These are phyloP conservation scores for Prunus salicina DNA, from an alignment of 306 rosid species.

Conservation along the genomic window DNA sequence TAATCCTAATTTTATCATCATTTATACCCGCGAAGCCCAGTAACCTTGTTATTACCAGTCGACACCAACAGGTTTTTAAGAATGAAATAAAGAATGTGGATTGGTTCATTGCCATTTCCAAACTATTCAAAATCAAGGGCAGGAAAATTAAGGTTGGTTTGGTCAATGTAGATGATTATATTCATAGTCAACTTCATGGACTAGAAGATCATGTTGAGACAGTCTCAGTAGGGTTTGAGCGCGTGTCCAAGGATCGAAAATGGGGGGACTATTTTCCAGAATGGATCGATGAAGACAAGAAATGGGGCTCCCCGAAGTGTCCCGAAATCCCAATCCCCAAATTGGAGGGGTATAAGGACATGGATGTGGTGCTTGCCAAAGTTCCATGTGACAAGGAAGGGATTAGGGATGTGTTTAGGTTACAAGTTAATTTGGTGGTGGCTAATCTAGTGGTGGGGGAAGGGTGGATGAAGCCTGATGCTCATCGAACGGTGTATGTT, in stretches of 20 bases:
- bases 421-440: conserved; percentile 79
- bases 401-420: conserved; percentile 52
- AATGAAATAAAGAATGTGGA: not conserved
- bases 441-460: conserved; percentile 60
- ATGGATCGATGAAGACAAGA: conserved; percentile 62
- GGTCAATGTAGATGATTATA: conserved; percentile 35
- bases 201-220: conserved; percentile 11
- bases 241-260: conserved; percentile 15
- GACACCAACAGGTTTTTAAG: not conserved
- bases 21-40: not conserved
- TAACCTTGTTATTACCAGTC: not conserved
- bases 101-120: conserved; percentile 40
- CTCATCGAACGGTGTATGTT: conserved; percentile 45
- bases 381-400: conserved; percentile 51
- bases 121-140: not conserved
- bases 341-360: conserved; percentile 26
- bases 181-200: conserved; percentile 10
- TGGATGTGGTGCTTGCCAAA: conserved; percentile 55
- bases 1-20: conserved; percentile 7
- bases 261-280: conserved; percentile 63
- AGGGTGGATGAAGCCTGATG: conserved; percentile 39
- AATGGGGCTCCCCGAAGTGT: conserved; percentile 42
- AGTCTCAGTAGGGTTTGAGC: conserved; percentile 33
- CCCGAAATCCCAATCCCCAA: conserved; percentile 59
- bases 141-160: conserved; percentile 48